Base-by-base conservation (phyloP, 148 eudicot species). In the Simmondsia chinensis region DNA sequence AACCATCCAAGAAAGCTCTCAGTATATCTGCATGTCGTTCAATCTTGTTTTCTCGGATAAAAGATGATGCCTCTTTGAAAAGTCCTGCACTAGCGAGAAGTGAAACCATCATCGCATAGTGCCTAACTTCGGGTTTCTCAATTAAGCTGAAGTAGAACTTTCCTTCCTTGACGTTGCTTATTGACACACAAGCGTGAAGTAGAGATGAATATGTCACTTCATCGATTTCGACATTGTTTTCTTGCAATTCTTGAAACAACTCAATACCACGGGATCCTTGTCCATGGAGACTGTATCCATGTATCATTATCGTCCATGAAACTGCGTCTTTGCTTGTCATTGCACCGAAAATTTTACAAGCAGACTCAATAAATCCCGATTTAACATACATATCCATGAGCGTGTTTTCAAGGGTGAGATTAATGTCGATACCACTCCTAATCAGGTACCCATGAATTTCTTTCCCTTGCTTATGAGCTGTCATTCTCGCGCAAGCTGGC, bases 401-500 rank as follows among this genome's bases (percentile, higher is more conserved):
- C 42, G 93, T 77, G 70, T 82, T 82, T 15, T 45, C 48, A 30
- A 82, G 51, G 18, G 54, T 72, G 13, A 64, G 41, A 43, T 78
- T 82, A 64, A 67, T 29, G 0, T 61, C 71, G 52, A 78, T 43
- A 23, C 59, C 70, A 46, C 60, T 75, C 53, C 77, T 75, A 1
- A 78, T 33, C 61, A 75, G 52, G 62, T 69, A 72, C 24, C 77
- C 67, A 26, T 82, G 93, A 49, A 82, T 61, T 59, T 78, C 79
- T 64, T 65, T 75, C 2, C 93, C 93, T 38, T 75, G 68, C 55
- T 82, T 78, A 53, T 66, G 75, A n/a, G 86, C 82, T 1, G 82
- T 66, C 68, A 75, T 71, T 64, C 86, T 75, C 7, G 77, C 82
- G 62, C 86, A 78, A 44, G 94, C 82, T 5, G 94, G 83, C 38